These are phyloP conservation scores for Fusarium sp. DNA, from an alignment of 2,329 filamentous ascomycete genomes.

Conservation along the genomic window DNA sequence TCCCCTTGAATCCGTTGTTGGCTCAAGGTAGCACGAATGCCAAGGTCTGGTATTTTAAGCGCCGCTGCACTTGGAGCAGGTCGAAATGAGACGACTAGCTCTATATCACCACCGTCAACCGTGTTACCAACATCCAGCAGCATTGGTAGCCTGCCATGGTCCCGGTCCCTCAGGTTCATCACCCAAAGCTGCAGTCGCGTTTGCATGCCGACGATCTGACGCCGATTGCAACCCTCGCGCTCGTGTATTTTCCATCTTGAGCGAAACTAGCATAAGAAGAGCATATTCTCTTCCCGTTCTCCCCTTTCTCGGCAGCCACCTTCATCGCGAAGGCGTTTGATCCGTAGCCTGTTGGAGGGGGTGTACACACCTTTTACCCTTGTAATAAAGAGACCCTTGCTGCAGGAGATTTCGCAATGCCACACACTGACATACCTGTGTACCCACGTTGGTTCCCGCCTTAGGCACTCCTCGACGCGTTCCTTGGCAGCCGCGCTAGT, in stretches of 20 bases:
- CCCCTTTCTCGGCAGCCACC: background rate
- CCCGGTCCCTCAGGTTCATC: background rate
- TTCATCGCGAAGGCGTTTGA: conserved; percentile 12
- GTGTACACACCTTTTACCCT: conserved; percentile 3
- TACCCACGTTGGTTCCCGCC: conserved; percentile 13
- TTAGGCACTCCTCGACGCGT: conserved; percentile 6
- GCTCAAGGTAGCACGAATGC: background rate
- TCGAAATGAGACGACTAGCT: background rate
- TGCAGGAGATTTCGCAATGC: conserved; percentile 25
- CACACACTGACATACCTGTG: conserved; percentile 19
- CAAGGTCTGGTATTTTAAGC: background rate
- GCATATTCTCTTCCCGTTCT: background rate
- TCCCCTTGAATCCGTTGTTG: background rate
- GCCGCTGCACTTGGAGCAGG: background rate
- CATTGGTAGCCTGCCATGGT: background rate
- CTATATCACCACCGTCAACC: background rate
- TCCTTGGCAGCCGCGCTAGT: conserved; percentile 33
- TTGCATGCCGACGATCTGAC: background rate
- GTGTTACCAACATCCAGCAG: background rate
- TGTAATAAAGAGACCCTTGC: conserved; percentile 25
- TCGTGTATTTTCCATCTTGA: conserved; percentile 1
- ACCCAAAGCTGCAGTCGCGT: background rate
- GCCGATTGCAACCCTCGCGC: background rate
- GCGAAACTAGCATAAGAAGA: conserved; percentile 2
- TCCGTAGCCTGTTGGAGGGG: conserved; percentile 15